Percentiles rank a stretch among this genome's conserved stretches.
Conservation (phyloP, 179 eudicot genomes). For the Amaranthus tricolor region DNA sequence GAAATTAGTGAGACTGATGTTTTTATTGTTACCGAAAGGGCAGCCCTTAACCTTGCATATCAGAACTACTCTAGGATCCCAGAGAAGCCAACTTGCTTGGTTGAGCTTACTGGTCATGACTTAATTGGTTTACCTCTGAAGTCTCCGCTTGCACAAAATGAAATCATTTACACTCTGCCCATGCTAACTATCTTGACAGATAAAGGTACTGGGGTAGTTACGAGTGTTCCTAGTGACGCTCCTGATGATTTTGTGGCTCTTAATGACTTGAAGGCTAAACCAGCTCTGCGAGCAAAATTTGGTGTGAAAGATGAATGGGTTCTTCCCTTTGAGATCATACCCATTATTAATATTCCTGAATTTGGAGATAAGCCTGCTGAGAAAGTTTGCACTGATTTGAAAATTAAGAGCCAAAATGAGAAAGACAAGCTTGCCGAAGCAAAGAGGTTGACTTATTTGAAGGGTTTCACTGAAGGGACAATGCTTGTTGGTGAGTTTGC, state of each 20-base stretch:
- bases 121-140: slow-evolving; percentile 76
- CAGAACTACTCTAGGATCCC: slow-evolving; percentile 62
- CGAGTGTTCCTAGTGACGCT: slow-evolving; percentile 91
- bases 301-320: slow-evolving; percentile 88
- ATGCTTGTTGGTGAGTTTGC: slow-evolving; percentile 68
- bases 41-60: slow-evolving; percentile 79
- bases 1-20: slow-evolving; percentile 77
- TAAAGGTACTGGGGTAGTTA: slow-evolving; percentile 89
- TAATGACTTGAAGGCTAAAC: slow-evolving; percentile 71
- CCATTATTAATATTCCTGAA: slow-evolving; percentile 73
- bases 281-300: slow-evolving; percentile 65
- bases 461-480: slow-evolving; percentile 77
- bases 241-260: slow-evolving; percentile 83
- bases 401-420: slow-evolving; percentile 85
- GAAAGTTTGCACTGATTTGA: slow-evolving; percentile 72
- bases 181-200: slow-evolving; percentile 82
- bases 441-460: slow-evolving; percentile 64
- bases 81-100: slow-evolving; percentile 73
- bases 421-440: slow-evolving; percentile 86
- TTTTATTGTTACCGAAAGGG: slow-evolving; percentile 60
- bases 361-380: slow-evolving; percentile 86
- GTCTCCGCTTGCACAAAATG: slow-evolving; percentile 72
- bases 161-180: slow-evolving; percentile 74
- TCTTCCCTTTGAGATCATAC: slow-evolving; percentile 68
- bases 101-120: slow-evolving; percentile 80